Conservation (phyloP, 345 rosid species). For the Microcos paniculata region DNA sequence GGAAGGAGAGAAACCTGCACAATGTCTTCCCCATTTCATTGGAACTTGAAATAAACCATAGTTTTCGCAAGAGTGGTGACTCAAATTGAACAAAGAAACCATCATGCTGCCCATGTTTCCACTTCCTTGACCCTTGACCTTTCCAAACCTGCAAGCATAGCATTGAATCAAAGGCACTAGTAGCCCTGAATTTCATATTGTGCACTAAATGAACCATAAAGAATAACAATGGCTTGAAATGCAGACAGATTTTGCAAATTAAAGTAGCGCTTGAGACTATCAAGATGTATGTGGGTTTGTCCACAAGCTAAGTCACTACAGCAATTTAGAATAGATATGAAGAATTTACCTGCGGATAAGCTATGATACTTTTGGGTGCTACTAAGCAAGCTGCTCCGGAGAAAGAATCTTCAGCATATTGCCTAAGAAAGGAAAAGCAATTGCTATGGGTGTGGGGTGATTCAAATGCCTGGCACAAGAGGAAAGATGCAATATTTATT, state of each 20-base stretch:
- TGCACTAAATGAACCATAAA: background rate
- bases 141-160: conserved; percentile 69
- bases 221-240: background rate
- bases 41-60: conserved; percentile 88
- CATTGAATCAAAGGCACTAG: background rate
- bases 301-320: background rate
- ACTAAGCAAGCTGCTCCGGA: conserved; percentile 90
- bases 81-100: conserved; percentile 96
- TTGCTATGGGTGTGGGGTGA: conserved; percentile 83
- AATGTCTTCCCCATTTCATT: conserved; percentile 74
- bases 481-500: conserved; percentile 8
- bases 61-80: conserved; percentile 60
- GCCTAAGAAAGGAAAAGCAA: conserved; percentile 85
- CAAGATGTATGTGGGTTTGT: background rate
- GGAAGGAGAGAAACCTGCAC: conserved; percentile 59
- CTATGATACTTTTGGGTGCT: conserved; percentile 72
- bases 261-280: background rate
- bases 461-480: conserved; percentile 79
- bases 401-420: conserved; percentile 80
- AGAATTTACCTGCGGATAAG: conserved; percentile 81
- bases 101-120: conserved; percentile 88
- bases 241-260: background rate
- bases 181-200: background rate
- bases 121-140: conserved; percentile 98
- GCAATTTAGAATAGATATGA: conserved; percentile 6